Conservation (phyloP, 2,329 filamentous ascomycete genomes). For the Septoria linicola region DNA sequence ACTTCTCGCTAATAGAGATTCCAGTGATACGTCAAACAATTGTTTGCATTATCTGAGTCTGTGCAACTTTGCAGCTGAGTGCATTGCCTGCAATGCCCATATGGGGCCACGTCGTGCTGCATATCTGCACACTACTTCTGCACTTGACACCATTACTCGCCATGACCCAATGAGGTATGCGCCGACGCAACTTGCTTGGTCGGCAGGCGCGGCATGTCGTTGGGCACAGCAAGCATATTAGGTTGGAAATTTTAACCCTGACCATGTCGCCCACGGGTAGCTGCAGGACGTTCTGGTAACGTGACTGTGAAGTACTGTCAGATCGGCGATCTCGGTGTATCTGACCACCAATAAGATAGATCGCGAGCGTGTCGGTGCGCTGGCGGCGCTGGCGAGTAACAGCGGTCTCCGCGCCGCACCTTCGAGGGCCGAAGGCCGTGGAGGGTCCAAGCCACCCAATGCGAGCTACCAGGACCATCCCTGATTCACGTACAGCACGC, state of each 20-base stretch:
- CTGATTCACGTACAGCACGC: not conserved
- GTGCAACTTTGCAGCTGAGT: not conserved
- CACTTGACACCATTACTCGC: not conserved
- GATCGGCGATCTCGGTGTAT: constrained; percentile 14
- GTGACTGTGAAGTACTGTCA: constrained; percentile 1
- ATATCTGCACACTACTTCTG: constrained; percentile 4
- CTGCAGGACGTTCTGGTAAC: constrained; percentile 11
- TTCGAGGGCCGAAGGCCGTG: constrained; percentile 1
- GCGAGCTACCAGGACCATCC: constrained; percentile 5
- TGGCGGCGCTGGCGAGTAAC: not conserved
- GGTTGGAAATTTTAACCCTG: not conserved
- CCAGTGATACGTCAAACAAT: no score
- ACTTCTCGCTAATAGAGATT: no score
- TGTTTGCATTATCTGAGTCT: not conserved
- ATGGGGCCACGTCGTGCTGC: constrained; percentile 12
- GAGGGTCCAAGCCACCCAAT: constrained; percentile 1
- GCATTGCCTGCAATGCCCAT: not conserved
- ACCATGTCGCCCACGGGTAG: constrained; percentile 8
- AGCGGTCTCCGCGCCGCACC: constrained; percentile 18
- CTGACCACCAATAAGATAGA: no score
- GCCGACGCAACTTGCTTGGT: not conserved
- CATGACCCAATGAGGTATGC: not conserved
- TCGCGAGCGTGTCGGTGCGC: not conserved
- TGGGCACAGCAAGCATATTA: not conserved
- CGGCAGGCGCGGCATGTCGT: constrained; percentile 9